Conservation (phyloP, 306 rosid genomes). For the Casuarina cunninghamiana region DNA sequence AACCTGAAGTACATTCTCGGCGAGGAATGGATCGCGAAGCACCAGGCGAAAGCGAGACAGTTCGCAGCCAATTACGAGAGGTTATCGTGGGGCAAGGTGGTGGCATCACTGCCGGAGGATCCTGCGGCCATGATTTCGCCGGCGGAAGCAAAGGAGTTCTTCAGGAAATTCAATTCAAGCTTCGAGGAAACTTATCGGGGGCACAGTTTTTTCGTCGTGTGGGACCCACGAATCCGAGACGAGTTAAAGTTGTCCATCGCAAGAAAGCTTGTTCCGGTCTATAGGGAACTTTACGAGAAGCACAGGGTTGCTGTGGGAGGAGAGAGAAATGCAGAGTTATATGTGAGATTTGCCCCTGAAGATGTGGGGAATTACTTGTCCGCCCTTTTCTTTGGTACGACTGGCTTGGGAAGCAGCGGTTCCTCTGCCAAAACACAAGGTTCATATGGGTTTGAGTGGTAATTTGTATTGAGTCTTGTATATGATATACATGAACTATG, state of each 20-base stretch:
- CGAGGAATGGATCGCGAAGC: conserved; percentile 53
- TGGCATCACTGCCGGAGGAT: conserved; percentile 56
- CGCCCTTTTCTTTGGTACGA: conserved; percentile 41
- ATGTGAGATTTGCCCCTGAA: conserved; percentile 51
- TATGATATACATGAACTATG: too few relatives aligned
- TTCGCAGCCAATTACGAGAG: conserved; percentile 47
- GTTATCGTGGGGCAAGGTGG: conserved; percentile 56
- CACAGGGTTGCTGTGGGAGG: conserved; percentile 33
- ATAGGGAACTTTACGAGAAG: conserved; percentile 43
- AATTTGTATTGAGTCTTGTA: too few relatives aligned
- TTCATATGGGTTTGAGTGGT: too few relatives aligned
- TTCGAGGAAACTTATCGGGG: conserved; percentile 52
- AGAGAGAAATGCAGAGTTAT: conserved; percentile 9
- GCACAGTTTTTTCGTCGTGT: conserved; percentile 42
- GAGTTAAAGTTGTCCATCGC: conserved; percentile 47
- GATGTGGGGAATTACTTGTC: conserved; percentile 55
- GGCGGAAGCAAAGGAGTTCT: conserved; percentile 47
- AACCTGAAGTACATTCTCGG: conserved; percentile 61
- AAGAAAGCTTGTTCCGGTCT: conserved; percentile 39
- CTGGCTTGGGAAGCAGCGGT: background rate
- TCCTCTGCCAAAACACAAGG: background rate
- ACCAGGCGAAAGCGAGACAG: conserved; percentile 45
- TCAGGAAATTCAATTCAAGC: conserved; percentile 47
- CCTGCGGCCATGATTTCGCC: conserved; percentile 27
- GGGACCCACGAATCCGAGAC: conserved; percentile 46